These are phyloP conservation scores for Flaveria ramosissima DNA, from an alignment of 129 eudicot genomes.

Conservation along the genomic window DNA sequence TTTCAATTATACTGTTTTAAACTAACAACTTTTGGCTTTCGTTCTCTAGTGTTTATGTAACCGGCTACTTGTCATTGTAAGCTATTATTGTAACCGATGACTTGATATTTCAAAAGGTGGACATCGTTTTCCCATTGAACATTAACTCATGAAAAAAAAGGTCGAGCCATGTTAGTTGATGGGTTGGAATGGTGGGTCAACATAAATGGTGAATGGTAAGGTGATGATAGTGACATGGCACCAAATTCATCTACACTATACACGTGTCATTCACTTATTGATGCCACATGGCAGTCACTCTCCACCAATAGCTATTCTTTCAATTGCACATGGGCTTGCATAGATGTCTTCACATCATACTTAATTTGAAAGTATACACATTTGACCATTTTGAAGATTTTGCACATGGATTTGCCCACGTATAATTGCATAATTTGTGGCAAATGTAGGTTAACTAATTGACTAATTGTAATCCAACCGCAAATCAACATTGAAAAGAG, in stretches of 20 bases:
- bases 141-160: slow-evolving; percentile 27
- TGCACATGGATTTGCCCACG: slow-evolving; percentile 23
- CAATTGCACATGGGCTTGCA: slow-evolving; percentile 37
- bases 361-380: slow-evolving; percentile 22
- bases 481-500: not conserved
- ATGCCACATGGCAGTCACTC: slow-evolving; percentile 47
- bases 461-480: not conserved
- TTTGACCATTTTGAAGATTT: not conserved
- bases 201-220: slow-evolving; percentile 33
- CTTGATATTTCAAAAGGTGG: slow-evolving; percentile 29
- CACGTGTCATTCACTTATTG: slow-evolving; percentile 26
- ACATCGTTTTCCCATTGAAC: slow-evolving; percentile 28
- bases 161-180: slow-evolving; percentile 42
- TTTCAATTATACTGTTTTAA: not conserved
- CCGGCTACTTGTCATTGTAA: slow-evolving; percentile 1
- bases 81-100: not conserved
- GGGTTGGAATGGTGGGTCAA: not conserved
- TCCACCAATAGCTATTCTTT: slow-evolving; percentile 31
- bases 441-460: slow-evolving; percentile 7
- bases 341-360: slow-evolving; percentile 37
- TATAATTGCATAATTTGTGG: slow-evolving; percentile 35
- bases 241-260: slow-evolving; percentile 22
- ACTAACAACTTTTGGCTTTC: not conserved
- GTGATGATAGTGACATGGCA: slow-evolving; percentile 29
- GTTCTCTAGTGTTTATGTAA: not conserved